phyloP scores from a whole-genome alignment of 352 stramenopile species.

The Pythium myriotylum region DNA sequence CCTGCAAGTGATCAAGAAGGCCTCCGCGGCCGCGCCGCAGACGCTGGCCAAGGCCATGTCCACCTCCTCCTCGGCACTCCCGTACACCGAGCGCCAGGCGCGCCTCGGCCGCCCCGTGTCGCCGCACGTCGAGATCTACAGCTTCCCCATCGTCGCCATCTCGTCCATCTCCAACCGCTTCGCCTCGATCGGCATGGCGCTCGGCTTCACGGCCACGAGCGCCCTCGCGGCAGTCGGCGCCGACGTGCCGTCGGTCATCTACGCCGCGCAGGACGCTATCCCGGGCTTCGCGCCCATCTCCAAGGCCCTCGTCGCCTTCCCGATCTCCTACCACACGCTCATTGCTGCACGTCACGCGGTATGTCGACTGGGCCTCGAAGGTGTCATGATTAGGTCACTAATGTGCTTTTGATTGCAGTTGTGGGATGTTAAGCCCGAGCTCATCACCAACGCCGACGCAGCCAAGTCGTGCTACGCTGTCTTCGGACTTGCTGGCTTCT shows the following conservation, averaged over 20 bases:
- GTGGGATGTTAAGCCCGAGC: conserved; percentile 91
- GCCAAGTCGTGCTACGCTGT: conserved; percentile 59
- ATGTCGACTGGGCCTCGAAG: not conserved
- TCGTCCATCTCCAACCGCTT: conserved; percentile 91
- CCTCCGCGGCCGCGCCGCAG: conserved; percentile 23
- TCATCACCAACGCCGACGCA: conserved; percentile 77
- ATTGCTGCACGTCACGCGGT: conserved; percentile 78
- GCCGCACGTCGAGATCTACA: conserved; percentile 93
- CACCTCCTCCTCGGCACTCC: conserved; percentile 3
- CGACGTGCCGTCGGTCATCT: conserved; percentile 67
- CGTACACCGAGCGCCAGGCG: conserved; percentile 79
- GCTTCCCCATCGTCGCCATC: conserved; percentile 88
- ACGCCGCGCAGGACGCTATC: conserved; percentile 41
- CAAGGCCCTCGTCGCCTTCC: conserved; percentile 91
- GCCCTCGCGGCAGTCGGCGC: conserved; percentile 59
- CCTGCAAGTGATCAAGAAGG: conserved; percentile 29
- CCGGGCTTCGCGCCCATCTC: conserved; percentile 45
- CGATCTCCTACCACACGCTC: conserved; percentile 91
- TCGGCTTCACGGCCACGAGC: conserved; percentile 63
- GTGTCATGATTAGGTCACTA: not conserved
- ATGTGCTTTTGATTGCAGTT: conserved; percentile 30
- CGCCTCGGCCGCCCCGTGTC: conserved; percentile 84
- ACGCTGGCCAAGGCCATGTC: conserved; percentile 46
- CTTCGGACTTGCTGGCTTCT: conserved; percentile 49
- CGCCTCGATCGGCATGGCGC: conserved; percentile 74